Base-by-base conservation (phyloP, 805 yeast genomes). In the Kazachstania viticola region DNA sequence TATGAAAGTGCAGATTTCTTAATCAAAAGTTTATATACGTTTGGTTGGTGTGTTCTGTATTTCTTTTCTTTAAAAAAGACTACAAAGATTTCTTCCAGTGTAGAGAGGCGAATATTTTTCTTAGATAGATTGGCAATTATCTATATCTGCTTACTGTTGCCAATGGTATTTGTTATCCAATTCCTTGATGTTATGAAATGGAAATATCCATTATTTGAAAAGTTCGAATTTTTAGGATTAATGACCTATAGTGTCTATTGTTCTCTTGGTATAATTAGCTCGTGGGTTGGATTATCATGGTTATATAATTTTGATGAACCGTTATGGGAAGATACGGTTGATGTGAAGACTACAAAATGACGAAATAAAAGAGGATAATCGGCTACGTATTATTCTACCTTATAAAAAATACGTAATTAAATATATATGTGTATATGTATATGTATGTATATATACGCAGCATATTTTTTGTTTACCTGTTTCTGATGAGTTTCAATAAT, bases 251-350 rank as follows among this genome's bases (percentile, higher is more conserved):
- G 95, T 41, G 77, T 83, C 5, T 88, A 88, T 57, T 83, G 96
- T 54, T 73, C 83, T 0, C 38, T 82, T 13, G 99, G 98, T 3
- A 74, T 91, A 5, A 63, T 87, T 7, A 67, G 82, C 28, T 73
- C 94, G 30, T 91, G 95, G 94, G 69, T 79, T 40, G 91, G 93
- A 6, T 70, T 85, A 42, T 75, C 81, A 38, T 87, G 95, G 95
- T 60, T 81, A 33, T 87, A 82, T 49, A 82, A 84, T 53, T 74
- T 82, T 34, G 87, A 80, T 49, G 94, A 84, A 45, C 64, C 71
- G 5, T 62, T 79, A 3, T 78, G 85, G 84, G 29, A 32, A 28
- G 9, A 19, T 8, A 21, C 26, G 8, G 15, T 14, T 9, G n/a
- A 13, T 11, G 9, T 8, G 6, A 14, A 25, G 17, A 6, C 14